Conservation (phyloP, 2,329 filamentous ascomycete species). For the Hymenoscyphus scutula region DNA sequence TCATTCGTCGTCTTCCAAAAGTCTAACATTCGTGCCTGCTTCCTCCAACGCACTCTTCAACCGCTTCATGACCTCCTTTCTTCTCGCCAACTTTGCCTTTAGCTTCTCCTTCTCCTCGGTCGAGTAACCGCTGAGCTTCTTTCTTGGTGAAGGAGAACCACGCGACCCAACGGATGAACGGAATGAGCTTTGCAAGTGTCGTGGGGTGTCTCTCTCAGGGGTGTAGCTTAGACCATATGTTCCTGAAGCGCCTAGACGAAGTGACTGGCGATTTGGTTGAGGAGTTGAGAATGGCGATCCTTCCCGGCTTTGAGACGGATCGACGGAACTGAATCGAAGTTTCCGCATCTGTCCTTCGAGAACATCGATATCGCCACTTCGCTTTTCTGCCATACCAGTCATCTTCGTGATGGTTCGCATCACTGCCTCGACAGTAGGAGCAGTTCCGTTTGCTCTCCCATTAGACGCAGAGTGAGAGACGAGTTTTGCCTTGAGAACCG, state of each 20-base stretch:
- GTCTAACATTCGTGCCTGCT: constrained; percentile 31
- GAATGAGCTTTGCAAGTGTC: constrained; percentile 32
- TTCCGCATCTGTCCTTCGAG: constrained; percentile 83
- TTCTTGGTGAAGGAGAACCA: constrained; percentile 46
- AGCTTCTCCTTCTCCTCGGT: constrained; percentile 56
- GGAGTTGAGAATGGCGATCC: constrained; percentile 42
- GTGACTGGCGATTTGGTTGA: constrained; percentile 27
- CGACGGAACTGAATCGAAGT: constrained; percentile 49
- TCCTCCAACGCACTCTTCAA: constrained; percentile 40
- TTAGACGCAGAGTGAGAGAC: constrained; percentile 54
- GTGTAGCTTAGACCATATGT: constrained; percentile 33
- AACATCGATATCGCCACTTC: constrained; percentile 85
- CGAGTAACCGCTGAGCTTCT: constrained; percentile 61
- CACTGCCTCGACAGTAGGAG: constrained; percentile 85
- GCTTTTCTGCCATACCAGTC: constrained; percentile 88
- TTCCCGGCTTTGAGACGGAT: constrained; percentile 42
- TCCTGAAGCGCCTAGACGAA: constrained; percentile 27
- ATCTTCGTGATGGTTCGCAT: constrained; percentile 89
- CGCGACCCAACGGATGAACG: constrained; percentile 31
- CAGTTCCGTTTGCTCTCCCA: constrained; percentile 47
- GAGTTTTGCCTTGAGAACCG: constrained; percentile 75
- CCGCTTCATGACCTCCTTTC: constrained; percentile 52
- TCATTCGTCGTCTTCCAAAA: constrained; percentile 32
- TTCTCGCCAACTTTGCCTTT: constrained; percentile 52
- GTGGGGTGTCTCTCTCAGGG: constrained; percentile 30